phyloP scores from a whole-genome alignment of 441 rosid genomes.

The Erodium texanum region DNA sequence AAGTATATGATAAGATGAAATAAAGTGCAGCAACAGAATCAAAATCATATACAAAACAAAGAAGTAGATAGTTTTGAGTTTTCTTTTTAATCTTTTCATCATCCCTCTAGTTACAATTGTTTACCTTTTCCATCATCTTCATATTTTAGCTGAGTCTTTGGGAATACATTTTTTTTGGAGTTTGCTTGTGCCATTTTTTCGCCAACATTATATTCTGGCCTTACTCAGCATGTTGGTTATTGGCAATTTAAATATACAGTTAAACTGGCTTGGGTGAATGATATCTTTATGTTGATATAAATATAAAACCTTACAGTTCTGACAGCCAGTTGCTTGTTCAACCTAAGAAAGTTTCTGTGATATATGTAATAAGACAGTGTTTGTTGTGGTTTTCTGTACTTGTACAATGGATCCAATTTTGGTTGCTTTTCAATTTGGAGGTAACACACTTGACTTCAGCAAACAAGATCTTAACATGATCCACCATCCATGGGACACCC shows the following conservation, averaged over 20 bases:
- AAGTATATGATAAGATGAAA: neutral
- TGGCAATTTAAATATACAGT: neutral
- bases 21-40: neutral
- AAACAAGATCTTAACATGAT: neutral
- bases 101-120: neutral
- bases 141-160: neutral
- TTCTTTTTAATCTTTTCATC: neutral
- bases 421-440: neutral
- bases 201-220: neutral
- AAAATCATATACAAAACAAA: neutral
- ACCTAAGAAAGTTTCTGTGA: neutral
- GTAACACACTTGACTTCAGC: neutral
- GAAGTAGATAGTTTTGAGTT: neutral
- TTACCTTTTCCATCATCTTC: neutral
- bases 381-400: neutral
- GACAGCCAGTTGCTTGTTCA: conserved; percentile 2
- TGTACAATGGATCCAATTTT: neutral
- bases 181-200: neutral
- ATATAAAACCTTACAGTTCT: neutral
- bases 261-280: neutral
- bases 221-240: neutral
- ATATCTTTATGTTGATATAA: neutral
- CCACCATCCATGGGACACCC: neutral
- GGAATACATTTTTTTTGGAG: neutral
- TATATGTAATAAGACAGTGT: neutral